A percentile compares a stretch with the other conserved stretches of the same genome.
Conservation (phyloP, 768 basidiomycete genomes). For the Rhizopogon sp. region DNA sequence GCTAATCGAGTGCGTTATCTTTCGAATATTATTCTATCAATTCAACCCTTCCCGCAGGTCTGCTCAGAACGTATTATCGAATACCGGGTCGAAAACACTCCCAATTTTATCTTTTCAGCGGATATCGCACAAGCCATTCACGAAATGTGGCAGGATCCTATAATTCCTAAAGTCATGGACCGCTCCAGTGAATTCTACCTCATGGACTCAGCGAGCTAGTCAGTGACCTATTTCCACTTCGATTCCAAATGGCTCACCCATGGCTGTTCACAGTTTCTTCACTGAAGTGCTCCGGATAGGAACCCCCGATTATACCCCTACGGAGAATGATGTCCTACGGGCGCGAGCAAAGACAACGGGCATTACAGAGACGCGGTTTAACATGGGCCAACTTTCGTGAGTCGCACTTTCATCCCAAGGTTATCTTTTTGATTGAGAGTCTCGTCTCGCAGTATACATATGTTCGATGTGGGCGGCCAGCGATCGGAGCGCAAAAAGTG, state of each 20-base stretch:
- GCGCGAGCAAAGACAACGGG: slow-evolving; percentile 89
- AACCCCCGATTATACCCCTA: slow-evolving; percentile 73
- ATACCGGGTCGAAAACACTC: slow-evolving; percentile 40
- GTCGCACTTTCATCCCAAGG: slow-evolving; percentile 10
- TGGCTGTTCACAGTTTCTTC: slow-evolving; percentile 61
- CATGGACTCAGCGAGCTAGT: slow-evolving; percentile 95
- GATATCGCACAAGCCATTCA: slow-evolving; percentile 67
- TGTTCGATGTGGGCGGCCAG: slow-evolving; percentile 81
- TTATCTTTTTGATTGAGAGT: neutral
- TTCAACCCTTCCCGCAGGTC: slow-evolving; percentile 22
- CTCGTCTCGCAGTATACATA: slow-evolving; percentile 40
- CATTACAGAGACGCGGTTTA: slow-evolving; percentile 84
- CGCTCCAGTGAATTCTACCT: slow-evolving; percentile 79
- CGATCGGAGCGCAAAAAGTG: slow-evolving; percentile 79
- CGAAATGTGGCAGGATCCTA: slow-evolving; percentile 66
- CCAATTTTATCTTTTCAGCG: slow-evolving; percentile 45
- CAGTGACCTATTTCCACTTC: slow-evolving; percentile 24
- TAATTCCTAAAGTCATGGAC: slow-evolving; percentile 47
- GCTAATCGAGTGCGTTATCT: slow-evolving; percentile 44
- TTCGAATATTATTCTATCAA: rapidly evolving
- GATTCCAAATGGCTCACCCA: neutral
- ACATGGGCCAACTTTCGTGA: slow-evolving; percentile 60
- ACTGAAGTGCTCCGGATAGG: slow-evolving; percentile 81
- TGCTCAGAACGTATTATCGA: slow-evolving; percentile 61
- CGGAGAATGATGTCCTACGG: slow-evolving; percentile 80